A percentile compares a stretch with the other conserved stretches of the same genome.
These are phyloP conservation scores for Moricandia arvensis DNA, from an alignment of 345 rosid genomes.

Conservation along the genomic window DNA sequence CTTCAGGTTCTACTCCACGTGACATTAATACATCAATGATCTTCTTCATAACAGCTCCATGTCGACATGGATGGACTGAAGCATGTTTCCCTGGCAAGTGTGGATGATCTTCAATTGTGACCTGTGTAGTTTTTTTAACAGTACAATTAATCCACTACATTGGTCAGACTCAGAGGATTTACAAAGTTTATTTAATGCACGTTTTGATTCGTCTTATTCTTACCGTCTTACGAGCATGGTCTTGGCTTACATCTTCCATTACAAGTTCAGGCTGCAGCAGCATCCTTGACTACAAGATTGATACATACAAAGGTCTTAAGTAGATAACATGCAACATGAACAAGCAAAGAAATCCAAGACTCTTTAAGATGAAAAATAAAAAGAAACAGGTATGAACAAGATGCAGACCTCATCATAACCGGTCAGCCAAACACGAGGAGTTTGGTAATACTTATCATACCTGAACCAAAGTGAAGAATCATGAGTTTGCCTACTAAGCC, in stretches of 20 bases:
- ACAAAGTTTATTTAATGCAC: neutral
- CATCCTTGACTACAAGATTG: constrained; percentile 72
- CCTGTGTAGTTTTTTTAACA: neutral
- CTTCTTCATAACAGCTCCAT: constrained; percentile 99
- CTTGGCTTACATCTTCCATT: constrained; percentile 91
- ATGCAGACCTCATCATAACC: constrained; percentile 85
- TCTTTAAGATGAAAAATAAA: neutral
- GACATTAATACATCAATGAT: constrained; percentile 95
- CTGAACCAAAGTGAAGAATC: constrained; percentile 39
- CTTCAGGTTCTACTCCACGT: constrained; percentile 97
- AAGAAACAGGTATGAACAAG: constrained; percentile 6
- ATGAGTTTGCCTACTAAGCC: neutral
- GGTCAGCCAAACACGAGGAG: constrained; percentile 93
- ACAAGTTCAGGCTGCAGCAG: constrained; percentile 86
- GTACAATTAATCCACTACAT: neutral
- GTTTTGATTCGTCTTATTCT: neutral
- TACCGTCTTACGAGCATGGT: constrained; percentile 91
- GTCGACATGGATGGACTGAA: constrained; percentile 98
- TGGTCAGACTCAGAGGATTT: constrained; percentile 5
- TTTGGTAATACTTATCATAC: constrained; percentile 90
- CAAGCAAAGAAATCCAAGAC: neutral
- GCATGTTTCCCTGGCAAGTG: constrained; percentile 99
- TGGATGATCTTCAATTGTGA: constrained; percentile 85
- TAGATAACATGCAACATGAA: constrained; percentile 1
- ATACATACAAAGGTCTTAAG: constrained; percentile 9